These are phyloP conservation scores for Mortierella sp. DNA, from an alignment of 371 early-diverging fungal genomes.

Conservation along the genomic window DNA sequence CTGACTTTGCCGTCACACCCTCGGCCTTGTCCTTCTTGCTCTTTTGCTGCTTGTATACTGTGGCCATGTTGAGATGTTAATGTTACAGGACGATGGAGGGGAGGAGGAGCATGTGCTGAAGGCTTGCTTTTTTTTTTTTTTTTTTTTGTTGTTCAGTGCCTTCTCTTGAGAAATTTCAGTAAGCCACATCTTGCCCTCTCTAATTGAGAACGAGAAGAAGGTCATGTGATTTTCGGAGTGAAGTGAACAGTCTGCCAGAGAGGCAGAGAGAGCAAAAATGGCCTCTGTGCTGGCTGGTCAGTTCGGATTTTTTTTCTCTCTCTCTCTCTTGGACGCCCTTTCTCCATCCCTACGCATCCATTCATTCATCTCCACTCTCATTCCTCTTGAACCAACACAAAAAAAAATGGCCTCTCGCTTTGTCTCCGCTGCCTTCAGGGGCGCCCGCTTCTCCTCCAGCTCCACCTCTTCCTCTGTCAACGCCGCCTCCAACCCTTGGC, in stretches of 20 bases:
- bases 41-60: slow-evolving; percentile 44
- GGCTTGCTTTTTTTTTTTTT: not conserved
- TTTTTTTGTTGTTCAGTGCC: too few relatives aligned
- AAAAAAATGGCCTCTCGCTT: slow-evolving; percentile 46
- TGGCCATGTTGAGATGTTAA: slow-evolving; percentile 30
- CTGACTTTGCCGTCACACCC: slow-evolving; percentile 25
- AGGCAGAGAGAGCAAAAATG: too few relatives aligned
- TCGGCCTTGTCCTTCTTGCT: slow-evolving; percentile 58
- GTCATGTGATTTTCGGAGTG: too few relatives aligned
- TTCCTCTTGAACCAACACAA: too few relatives aligned
- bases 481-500: slow-evolving; percentile 41
- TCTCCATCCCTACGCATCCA: not conserved
- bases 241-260: too few relatives aligned
- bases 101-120: not conserved
- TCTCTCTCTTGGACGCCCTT: not conserved
- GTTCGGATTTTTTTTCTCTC: not conserved
- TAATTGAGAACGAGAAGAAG: too few relatives aligned
- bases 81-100: not conserved
- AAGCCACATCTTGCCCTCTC: too few relatives aligned
- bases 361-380: not conserved
- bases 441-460: slow-evolving; percentile 41
- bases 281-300: too few relatives aligned
- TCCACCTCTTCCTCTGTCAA: slow-evolving; percentile 8
- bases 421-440: slow-evolving; percentile 41
- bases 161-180: too few relatives aligned